Base-by-base conservation (phyloP, 2,329 filamentous ascomycete genomes). In the Fusarium austroafricanum region DNA sequence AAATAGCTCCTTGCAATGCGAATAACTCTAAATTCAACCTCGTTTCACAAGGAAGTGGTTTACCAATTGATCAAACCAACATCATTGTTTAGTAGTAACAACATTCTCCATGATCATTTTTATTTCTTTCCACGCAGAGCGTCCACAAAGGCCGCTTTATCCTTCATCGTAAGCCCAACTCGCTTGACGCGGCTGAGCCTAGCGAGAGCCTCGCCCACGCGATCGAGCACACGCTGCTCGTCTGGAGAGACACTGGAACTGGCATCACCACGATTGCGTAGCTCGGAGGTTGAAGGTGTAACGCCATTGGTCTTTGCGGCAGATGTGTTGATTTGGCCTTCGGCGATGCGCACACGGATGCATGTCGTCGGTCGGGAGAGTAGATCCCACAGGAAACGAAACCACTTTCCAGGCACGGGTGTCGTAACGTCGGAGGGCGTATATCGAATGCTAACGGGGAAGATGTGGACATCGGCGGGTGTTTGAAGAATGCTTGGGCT, bases 361-460 rank as follows among this genome's bases (percentile, higher is more conserved):
- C 90, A 94, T 69, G 97, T 96, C 2, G 92, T 96, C 2, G 94
- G 92, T 46, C 90, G 89, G 42, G 91, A 92, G 33, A 97, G 88
- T 10, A 98, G 83, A 53, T 90, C 91, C 94, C 94, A 99, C 10
- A 97, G 75, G 77, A 97, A 97, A 3, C 82, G 81, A 8, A 86
- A 51, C 78, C 92, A 94, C 28, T 86, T 85, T 14, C 90, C 89
- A 0, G 96, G 94, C 0, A 99, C 83, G 0, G 96, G 95, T 0
- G 96, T 97, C 0, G 95, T 97, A 60, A 98, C 90, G 76, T 98
- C 94, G 6, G 91, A 86, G 0, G 95, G 92, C 0, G 93, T 92
- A 78, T 98, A 99, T 52, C 94, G 89, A 66, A 99, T 83, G 78
- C 91, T 97, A 62, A 99, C 86, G 2, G 96, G 94, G 81, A 96